phyloP scores from a whole-genome alignment of 1,284 basidiomycete species.

The Puccinia novopanici region DNA sequence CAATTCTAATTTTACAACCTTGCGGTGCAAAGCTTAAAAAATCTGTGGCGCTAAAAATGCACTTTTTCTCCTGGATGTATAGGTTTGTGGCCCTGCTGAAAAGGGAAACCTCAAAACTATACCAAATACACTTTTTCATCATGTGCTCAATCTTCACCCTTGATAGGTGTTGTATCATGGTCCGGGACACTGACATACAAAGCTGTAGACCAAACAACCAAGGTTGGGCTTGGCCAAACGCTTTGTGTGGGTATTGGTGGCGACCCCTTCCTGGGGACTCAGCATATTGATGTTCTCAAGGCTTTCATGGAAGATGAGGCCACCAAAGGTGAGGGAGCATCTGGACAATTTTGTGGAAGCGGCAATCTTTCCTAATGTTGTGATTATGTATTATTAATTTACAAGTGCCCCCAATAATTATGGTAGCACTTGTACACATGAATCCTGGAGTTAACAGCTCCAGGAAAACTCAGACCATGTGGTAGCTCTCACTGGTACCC shows the following conservation, averaged over 20 bases:
- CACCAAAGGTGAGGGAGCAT: slow-evolving; percentile 69
- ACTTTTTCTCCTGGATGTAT: slow-evolving; percentile 53
- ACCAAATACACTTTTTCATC: too few relatives aligned
- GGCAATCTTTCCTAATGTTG: too few relatives aligned
- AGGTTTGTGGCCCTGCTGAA: slow-evolving; percentile 51
- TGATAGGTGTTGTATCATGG: slow-evolving; percentile 86
- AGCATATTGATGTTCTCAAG: slow-evolving; percentile 93
- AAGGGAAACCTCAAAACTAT: too few relatives aligned
- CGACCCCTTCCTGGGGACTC: slow-evolving; percentile 97
- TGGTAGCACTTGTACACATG: too few relatives aligned
- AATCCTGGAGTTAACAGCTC: too few relatives aligned
- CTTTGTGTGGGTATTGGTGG: slow-evolving; percentile 97
- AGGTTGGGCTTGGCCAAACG: slow-evolving; percentile 93
- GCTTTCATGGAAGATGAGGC: slow-evolving; percentile 90
- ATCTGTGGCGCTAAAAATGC: too few relatives aligned
- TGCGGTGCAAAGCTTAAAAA: too few relatives aligned
- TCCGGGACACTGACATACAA: slow-evolving; percentile 93
- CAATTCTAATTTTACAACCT: too few relatives aligned
- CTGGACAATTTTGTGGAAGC: background rate
- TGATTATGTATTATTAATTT: too few relatives aligned
- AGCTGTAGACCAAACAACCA: slow-evolving; percentile 89
- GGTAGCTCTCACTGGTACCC: too few relatives aligned
- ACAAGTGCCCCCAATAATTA: too few relatives aligned
- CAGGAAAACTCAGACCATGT: too few relatives aligned
- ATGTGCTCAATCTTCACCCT: background rate